Percentiles rank a stretch among this genome's conserved stretches.
These are phyloP conservation scores for Neophaeococcomyces aloes DNA, from an alignment of 2,329 filamentous ascomycete species.

Conservation along the genomic window DNA sequence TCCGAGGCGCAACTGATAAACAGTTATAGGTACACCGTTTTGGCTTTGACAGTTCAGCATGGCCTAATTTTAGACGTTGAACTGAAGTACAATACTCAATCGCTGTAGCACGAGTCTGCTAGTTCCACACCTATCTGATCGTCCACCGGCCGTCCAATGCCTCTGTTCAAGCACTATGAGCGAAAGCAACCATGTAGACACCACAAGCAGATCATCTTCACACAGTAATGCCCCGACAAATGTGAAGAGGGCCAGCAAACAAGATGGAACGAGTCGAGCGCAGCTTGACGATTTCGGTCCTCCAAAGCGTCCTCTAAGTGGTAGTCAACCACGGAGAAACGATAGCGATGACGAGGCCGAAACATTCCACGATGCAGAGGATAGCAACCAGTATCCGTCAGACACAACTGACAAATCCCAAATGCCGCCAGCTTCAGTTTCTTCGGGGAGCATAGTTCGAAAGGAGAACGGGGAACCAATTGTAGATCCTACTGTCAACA, in stretches of 20 bases:
- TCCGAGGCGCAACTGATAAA: too few species aligned
- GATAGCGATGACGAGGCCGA: conserved; percentile 33
- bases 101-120: too few species aligned
- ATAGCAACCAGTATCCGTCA: conserved; percentile 12
- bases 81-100: too few species aligned
- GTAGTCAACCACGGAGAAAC: conserved; percentile 6
- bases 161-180: conserved; percentile 5
- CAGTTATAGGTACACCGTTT: too few species aligned
- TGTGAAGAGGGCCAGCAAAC: conserved; percentile 19
- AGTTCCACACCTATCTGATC: too few species aligned
- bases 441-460: not conserved
- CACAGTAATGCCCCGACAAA: not conserved
- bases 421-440: not conserved
- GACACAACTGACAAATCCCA: not conserved
- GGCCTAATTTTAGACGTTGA: too few species aligned
- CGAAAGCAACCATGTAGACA: conserved; percentile 22
- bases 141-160: conserved; percentile 1
- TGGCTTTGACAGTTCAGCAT: too few species aligned
- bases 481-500: not conserved
- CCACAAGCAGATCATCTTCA: not conserved
- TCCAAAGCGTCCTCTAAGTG: conserved; percentile 39
- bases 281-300: conserved; percentile 64
- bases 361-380: conserved; percentile 29
- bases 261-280: conserved; percentile 18
- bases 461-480: not conserved